A percentile compares a stretch with the other conserved stretches of the same genome.
These are phyloP conservation scores for Aspergillus fischeri DNA, from an alignment of 2,329 filamentous ascomycete genomes.

Conservation along the genomic window DNA sequence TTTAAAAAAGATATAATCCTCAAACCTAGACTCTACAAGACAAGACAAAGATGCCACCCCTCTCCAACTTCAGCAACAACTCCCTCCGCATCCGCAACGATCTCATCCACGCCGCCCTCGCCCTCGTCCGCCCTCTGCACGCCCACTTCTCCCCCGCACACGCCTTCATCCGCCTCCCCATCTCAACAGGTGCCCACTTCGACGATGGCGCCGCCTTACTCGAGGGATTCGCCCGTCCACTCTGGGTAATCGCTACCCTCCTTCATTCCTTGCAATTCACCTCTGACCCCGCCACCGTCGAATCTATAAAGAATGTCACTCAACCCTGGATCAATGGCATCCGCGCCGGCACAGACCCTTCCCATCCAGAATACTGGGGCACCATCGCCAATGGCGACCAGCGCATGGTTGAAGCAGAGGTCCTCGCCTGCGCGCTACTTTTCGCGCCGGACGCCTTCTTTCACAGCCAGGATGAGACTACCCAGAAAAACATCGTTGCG, in stretches of 20 bases:
- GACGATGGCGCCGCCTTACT: constrained; percentile 21
- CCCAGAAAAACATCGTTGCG: constrained; percentile 7
- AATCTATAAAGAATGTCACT: background rate
- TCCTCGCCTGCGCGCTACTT: constrained; percentile 15
- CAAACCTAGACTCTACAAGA: no score
- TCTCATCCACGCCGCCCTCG: constrained; percentile 8
- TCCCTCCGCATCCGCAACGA: constrained; percentile 11
- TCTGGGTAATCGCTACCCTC: constrained; percentile 32
- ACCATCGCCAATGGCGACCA: constrained; percentile 16
- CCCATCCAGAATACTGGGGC: constrained; percentile 21
- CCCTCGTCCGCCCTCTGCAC: constrained; percentile 13
- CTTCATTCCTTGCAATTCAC: background rate
- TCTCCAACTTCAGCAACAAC: constrained; percentile 17
- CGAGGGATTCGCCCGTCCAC: constrained; percentile 32
- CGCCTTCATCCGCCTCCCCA: constrained; percentile 13
- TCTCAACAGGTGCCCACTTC: constrained; percentile 17
- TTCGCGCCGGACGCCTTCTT: constrained; percentile 15
- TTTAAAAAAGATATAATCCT: no score
- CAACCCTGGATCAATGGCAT: constrained; percentile 4
- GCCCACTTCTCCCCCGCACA: constrained; percentile 11
- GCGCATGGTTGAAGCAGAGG: constrained; percentile 22
- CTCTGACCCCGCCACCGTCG: background rate
- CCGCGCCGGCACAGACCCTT: constrained; percentile 15
- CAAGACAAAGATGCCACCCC: constrained; percentile 9
- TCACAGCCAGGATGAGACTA: constrained; percentile 5